Evolutionary conservation across 345 rosid species (phyloP).

Genomic region (Sisymbrium altissimum): DNA sequence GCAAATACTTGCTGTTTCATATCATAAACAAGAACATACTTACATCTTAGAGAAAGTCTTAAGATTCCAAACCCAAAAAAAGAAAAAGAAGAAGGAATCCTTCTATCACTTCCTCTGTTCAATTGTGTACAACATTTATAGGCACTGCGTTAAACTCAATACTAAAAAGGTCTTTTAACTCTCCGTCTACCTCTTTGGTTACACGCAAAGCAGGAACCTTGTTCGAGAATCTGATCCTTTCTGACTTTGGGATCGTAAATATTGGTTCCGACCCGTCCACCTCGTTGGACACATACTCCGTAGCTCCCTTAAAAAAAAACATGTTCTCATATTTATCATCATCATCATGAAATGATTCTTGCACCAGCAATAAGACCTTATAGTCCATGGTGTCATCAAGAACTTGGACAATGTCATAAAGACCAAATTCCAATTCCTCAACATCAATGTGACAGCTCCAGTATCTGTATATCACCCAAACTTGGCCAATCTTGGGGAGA

Average conservation of each 20-base stretch:
- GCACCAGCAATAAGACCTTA: background rate
- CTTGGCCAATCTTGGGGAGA: constrained; percentile 61
- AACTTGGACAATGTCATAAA: background rate
- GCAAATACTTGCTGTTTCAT: too few species aligned
- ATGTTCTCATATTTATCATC: background rate
- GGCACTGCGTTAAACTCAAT: background rate
- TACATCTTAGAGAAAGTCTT: background rate
- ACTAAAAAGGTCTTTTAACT: background rate
- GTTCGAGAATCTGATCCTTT: too few species aligned
- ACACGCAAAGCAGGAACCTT: too few species aligned
- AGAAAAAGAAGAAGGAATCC: too few species aligned
- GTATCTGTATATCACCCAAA: constrained; percentile 66
- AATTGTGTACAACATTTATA: constrained; percentile 37
- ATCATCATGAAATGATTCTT: background rate
- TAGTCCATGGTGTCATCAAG: background rate
- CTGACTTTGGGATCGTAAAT: background rate
- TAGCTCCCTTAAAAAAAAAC: background rate
- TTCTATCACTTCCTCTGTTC: background rate
- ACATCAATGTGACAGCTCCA: constrained; percentile 36
- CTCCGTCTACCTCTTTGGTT: too few species aligned
- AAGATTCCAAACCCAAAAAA: background rate
- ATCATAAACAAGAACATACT: too few species aligned
- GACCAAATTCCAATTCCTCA: background rate
- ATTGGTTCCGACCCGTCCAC: background rate
- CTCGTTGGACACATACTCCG: background rate